Evolutionary conservation across 306 rosid species (phyloP), one percentile per base, ranked within the genome.

Genomic region (Acacia confusa): DNA sequence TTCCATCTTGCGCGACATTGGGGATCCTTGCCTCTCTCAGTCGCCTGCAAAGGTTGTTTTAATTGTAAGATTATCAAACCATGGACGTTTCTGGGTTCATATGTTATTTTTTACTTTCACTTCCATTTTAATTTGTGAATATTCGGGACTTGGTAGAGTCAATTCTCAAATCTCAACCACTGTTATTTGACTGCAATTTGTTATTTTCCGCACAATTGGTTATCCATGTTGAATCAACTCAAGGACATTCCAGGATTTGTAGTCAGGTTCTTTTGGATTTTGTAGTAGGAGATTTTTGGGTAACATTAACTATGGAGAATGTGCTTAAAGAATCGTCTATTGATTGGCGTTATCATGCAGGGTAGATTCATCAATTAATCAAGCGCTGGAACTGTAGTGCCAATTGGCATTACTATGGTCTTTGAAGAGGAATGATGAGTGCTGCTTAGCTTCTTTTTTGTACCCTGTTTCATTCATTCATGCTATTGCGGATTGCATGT

Each of bases 21-120:
- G 95, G 74, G 93, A 94, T 78, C 97, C 97, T 0, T 94, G 96
- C 89, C 91, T 92, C 70, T 88, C 93, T 70, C 94, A 88, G 28
- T 87, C 89, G 64, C 91, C 91, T 79, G 83, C 81, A 82, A 90
- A 82, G 89, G 90, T 86, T 87, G 87, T 84, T 81, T 60, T 81
- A 36, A 65, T 83, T 78, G 89, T 86, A 79, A 87, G 89, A 84
- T 71, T 85, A 75, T 78, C 32, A 53, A 28, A 68, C 65, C 47
- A 14, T 38, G 65, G 27, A 32, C 74, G 52, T 71, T 76, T 7
- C 53, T 79, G 67, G 53, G 58, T 72, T 84, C 7, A 45, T 79
- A 19, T 72, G 27, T 63, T n/a, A 38, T 60, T 20, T 50, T 48
- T 32, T 4, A 14, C 53, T 12, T 52, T 72, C n/a, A 1, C 28